Evolutionary conservation across 768 basidiomycete genomes (phyloP).

Genomic region (Suillus placidus): DNA sequence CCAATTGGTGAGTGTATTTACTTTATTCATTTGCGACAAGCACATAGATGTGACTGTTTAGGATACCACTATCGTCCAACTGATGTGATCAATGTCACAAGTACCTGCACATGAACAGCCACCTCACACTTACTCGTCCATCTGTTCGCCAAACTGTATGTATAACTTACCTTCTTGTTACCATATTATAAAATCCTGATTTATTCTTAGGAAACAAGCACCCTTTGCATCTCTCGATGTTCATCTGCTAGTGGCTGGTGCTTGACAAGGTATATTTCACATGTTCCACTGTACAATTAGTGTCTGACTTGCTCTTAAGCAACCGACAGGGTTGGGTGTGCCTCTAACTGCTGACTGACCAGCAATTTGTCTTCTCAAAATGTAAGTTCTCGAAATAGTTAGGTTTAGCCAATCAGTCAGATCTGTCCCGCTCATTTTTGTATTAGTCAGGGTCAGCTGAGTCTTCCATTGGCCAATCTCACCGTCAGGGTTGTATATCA

Average conservation of each 20-base stretch:
- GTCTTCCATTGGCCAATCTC: neutral
- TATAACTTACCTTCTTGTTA: neutral
- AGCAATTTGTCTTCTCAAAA: constrained; percentile 1
- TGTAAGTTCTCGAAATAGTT: neutral
- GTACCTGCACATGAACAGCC: no score
- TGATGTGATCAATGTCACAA: no score
- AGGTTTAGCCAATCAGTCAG: neutral
- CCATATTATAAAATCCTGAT: neutral
- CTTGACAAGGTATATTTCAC: neutral
- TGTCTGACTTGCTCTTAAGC: neutral
- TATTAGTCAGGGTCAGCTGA: neutral
- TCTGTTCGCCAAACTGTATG: no score
- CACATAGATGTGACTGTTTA: no score
- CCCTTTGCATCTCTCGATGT: neutral
- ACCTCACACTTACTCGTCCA: no score
- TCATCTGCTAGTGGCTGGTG: neutral
- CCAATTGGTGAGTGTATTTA: no score
- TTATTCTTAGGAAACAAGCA: neutral
- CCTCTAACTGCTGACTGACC: neutral
- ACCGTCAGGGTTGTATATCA: neutral
- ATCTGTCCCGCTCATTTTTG: neutral
- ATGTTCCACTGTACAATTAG: neutral
- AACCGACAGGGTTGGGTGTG: neutral
- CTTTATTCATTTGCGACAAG: no score
- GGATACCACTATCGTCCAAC: no score